Conservation (phyloP, 2,329 filamentous ascomycete species). For the Passalora sequoiae region DNA sequence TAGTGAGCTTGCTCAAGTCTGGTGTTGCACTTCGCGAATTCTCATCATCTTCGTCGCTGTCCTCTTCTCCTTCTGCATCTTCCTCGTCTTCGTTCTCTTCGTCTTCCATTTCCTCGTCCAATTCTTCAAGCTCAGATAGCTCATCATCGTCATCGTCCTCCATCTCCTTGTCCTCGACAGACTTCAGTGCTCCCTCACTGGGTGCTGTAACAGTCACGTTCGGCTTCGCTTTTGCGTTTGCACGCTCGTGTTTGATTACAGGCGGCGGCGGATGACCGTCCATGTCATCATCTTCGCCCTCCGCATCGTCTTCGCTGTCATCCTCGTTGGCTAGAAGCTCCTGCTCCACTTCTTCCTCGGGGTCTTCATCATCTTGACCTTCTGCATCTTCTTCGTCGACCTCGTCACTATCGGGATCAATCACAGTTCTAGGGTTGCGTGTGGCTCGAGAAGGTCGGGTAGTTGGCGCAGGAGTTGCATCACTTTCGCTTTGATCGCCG, state of each 20-base stretch:
- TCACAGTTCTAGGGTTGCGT: slow-evolving; percentile 32
- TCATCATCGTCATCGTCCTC: slow-evolving; percentile 50
- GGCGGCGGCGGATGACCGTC: slow-evolving; percentile 36
- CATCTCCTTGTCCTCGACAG: slow-evolving; percentile 36
- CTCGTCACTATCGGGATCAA: slow-evolving; percentile 34
- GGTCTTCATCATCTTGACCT: slow-evolving; percentile 31
- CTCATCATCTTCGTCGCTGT: slow-evolving; percentile 47
- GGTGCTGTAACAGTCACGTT: slow-evolving; percentile 31
- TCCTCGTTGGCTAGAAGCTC: slow-evolving; percentile 36
- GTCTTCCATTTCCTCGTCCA: slow-evolving; percentile 37
- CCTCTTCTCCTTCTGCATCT: slow-evolving; percentile 39
- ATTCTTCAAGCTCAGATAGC: slow-evolving; percentile 35
- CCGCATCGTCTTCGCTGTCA: slow-evolving; percentile 28
- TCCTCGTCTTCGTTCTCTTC: slow-evolving; percentile 36
- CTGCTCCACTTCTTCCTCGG: slow-evolving; percentile 35
- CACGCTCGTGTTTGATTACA: slow-evolving; percentile 27
- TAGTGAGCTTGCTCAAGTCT: slow-evolving; percentile 62
- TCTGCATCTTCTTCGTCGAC: slow-evolving; percentile 23
- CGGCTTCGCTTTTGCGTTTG: slow-evolving; percentile 22
- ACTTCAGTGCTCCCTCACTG: slow-evolving; percentile 5
- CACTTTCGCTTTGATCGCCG: slow-evolving; percentile 30
- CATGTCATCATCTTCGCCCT: slow-evolving; percentile 36
- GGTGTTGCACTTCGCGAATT: slow-evolving; percentile 55
- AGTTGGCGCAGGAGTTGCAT: slow-evolving; percentile 31
- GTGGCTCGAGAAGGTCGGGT: slow-evolving; percentile 29